Percentiles rank a stretch among this genome's conserved stretches.
These are phyloP conservation scores for Lasiodiplodia theobromae DNA, from an alignment of 2,329 filamentous ascomycete species.

Conservation along the genomic window DNA sequence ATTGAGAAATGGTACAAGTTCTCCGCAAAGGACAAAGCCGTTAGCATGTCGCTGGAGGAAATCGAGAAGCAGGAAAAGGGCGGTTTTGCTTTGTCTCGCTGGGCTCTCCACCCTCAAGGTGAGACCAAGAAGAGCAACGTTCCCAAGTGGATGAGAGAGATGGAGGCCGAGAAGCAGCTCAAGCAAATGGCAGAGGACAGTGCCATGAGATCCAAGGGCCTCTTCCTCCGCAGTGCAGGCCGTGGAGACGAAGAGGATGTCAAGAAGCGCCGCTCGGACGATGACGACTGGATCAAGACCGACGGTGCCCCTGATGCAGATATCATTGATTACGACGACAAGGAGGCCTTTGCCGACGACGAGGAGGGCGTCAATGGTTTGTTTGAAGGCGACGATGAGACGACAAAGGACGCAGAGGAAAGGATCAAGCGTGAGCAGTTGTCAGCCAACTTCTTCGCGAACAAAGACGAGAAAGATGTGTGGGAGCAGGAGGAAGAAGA, in stretches of 20 bases:
- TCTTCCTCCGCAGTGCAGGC: conserved; percentile 20
- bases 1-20: conserved; percentile 97
- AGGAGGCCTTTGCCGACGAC: conserved; percentile 81
- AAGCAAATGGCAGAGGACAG: conserved; percentile 34
- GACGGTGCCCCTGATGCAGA: conserved; percentile 65
- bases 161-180: conserved; percentile 56
- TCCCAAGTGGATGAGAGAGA: conserved; percentile 65
- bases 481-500: conserved; percentile 74
- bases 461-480: conserved; percentile 55
- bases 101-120: conserved; percentile 78
- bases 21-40: conserved; percentile 74
- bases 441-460: conserved; percentile 85
- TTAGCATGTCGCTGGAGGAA: conserved; percentile 55
- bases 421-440: conserved; percentile 79
- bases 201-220: conserved; percentile 32
- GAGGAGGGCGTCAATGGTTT: conserved; percentile 67
- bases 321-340: conserved; percentile 70
- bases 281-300: conserved; percentile 49
- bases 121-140: conserved; percentile 57
- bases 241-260: conserved; percentile 47
- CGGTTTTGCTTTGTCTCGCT: conserved; percentile 16
- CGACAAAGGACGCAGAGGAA: conserved; percentile 68
- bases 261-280: conserved; percentile 48
- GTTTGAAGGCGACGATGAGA: conserved; percentile 55
- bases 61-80: conserved; percentile 29